Evolutionary conservation across 2,329 filamentous ascomycete genomes (phyloP), one percentile per base, ranked within the genome.

Genomic region (Immersiporthe knoxdaviesiana): DNA sequence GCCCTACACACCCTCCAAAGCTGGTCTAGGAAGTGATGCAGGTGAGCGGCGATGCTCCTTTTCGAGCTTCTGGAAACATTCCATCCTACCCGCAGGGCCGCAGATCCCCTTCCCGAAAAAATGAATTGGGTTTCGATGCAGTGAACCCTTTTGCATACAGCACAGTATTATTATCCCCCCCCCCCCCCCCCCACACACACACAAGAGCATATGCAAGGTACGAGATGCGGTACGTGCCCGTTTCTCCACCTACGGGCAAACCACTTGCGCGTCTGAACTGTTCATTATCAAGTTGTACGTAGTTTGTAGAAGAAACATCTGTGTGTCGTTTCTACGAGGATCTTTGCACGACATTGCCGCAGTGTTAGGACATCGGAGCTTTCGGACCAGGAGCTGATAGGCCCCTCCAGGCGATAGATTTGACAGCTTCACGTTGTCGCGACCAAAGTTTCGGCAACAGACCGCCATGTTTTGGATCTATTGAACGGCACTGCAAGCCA

Each of bases 171-270:
- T n/a, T n/a, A n/a, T n/a, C n/a, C n/a, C n/a, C n/a, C n/a, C n/a
- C n/a, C n/a, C n/a, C n/a, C n/a, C n/a, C n/a, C 21, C 56, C 56
- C 56, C 30, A 59, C 56, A 37, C 21, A 44, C 41, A n/a, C 6
- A 8, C n/a, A n/a, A n/a, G n/a, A 47, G 44, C 21, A 44, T 54
- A 69, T 69, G 68, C 50, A 69, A 69, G 68, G 68, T 69, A 69
- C 68, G 32, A 59, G 68, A 58, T 47, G 11, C 11, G 32, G 27
- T 21, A 30, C 52, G 21, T 11, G 21, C 44, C 44, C 18, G 44
- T 47, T 47, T 54, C 56, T 39, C 66, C 54, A 62, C 63, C 60
- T 58, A 52, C 50, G 24, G 10, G 56, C 32, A 14, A 37, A 30
- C 10, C 44, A 7, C 56, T 59, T 18, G 56, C 27, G n/a, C 35